Evolutionary conservation across 2,329 filamentous ascomycete species (phyloP).

Genomic region (Verticillium tricorpus): DNA sequence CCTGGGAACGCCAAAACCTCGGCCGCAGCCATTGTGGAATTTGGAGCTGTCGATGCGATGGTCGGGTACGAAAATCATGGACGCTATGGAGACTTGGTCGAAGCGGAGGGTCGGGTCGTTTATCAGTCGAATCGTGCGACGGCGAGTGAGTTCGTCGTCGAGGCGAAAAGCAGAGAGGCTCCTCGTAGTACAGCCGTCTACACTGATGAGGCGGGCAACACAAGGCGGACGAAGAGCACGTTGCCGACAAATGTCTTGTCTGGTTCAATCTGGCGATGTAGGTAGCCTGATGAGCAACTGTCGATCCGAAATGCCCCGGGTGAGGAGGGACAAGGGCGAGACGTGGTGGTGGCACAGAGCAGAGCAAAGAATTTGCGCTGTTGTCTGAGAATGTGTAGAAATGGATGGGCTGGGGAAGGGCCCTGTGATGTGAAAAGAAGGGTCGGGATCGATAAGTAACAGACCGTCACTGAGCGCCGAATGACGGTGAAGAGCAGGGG

Average conservation of each 20-base stretch:
- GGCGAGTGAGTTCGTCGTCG: neutral
- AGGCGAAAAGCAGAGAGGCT: neutral
- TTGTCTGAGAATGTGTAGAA: neutral
- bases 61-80: slow-evolving; percentile 47
- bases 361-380: neutral
- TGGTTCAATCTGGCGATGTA: neutral
- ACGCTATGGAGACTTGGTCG: slow-evolving; percentile 27
- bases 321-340: neutral
- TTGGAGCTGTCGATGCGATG: slow-evolving; percentile 37
- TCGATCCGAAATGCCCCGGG: neutral
- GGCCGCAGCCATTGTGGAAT: slow-evolving; percentile 51
- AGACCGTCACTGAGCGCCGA: neutral
- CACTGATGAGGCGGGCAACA: neutral
- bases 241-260: neutral
- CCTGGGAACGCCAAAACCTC: slow-evolving; percentile 39
- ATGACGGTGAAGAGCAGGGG: slow-evolving; percentile 2
- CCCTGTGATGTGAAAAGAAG: neutral
- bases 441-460: neutral
- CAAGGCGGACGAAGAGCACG: neutral
- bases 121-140: neutral
- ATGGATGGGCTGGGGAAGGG: neutral
- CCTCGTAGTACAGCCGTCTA: neutral
- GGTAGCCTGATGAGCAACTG: neutral
- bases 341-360: neutral
- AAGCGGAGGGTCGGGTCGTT: slow-evolving; percentile 1